These are phyloP conservation scores for Vitis vinifera DNA, from an alignment of 164 flowering plant species.

Conservation along the genomic window ASM3070453v1 NC_081819.1:4755501-4756000, in stretches of 20 bases:
- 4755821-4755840: constrained; percentile 14
- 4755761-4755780: constrained; percentile 12
- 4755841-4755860: constrained; percentile 9
- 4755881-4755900: constrained; percentile 15
- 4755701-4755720: not conserved
- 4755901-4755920: constrained; percentile 39
- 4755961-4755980: constrained; percentile 19
- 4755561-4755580: not conserved
- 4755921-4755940: constrained; percentile 35
- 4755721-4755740: not conserved
- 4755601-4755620: constrained; percentile 4
- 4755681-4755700: constrained; percentile 15
- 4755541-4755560: constrained; percentile 11
- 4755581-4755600: not conserved
- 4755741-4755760: constrained; percentile 13
- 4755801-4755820: constrained; percentile 15
- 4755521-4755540: too few relatives aligned
- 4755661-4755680: not conserved
- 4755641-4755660: not conserved
- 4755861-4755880: constrained; percentile 29
- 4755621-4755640: constrained; percentile 12
- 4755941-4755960: constrained; percentile 21
- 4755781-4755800: not conserved
- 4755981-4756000: constrained; percentile 2
- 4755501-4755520: too few relatives aligned